A percentile compares a stretch with the other conserved stretches of the same genome.
Evolutionary conservation across 345 rosid genomes (phyloP).

Genomic region (Angophora floribunda): DNA sequence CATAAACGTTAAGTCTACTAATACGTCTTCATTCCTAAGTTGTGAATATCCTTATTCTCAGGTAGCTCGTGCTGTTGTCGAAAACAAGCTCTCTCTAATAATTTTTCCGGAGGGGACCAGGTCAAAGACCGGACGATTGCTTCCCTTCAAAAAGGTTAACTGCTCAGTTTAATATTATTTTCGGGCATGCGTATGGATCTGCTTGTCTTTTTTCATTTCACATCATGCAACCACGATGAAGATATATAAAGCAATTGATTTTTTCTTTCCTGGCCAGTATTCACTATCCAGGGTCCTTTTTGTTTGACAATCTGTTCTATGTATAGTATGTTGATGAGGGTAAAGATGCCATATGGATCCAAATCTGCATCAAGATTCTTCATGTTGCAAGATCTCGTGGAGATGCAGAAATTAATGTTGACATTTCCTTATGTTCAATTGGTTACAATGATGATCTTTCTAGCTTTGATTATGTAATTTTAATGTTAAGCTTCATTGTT

Average conservation of each 20-base stretch:
- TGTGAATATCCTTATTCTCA: background rate
- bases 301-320: background rate
- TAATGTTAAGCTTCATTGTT: background rate
- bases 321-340: background rate
- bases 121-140: background rate
- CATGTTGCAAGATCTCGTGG: background rate
- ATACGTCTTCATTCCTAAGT: background rate
- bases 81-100: background rate
- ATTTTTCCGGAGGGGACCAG: background rate
- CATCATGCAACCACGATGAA: background rate
- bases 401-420: background rate
- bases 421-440: background rate
- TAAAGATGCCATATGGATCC: background rate
- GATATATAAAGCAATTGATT: background rate
- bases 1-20: background rate
- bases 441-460: background rate
- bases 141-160: background rate
- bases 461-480: background rate
- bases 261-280: background rate
- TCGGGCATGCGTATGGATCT: background rate
- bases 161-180: background rate
- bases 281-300: background rate
- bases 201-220: background rate
- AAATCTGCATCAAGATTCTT: background rate
- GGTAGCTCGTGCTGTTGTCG: background rate